Percentiles rank a stretch among this genome's conserved stretches.
phyloP scores from a whole-genome alignment of 371 early-diverging fungal genomes.

The Lichtheimia ornata region DNA sequence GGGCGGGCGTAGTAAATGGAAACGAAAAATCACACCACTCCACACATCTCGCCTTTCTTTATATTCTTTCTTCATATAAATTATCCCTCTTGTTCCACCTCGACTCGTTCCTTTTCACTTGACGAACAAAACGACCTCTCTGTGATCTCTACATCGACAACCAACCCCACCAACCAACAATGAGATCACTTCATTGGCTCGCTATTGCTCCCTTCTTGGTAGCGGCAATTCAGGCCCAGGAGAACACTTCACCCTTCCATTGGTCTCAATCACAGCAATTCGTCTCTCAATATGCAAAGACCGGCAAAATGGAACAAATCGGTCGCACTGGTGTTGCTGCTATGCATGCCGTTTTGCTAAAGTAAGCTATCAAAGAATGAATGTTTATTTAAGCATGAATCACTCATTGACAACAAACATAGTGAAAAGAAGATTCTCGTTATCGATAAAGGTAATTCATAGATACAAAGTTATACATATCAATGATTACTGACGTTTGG shows the following conservation, averaged over 20 bases:
- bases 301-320: conserved; percentile 47
- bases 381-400: not conserved
- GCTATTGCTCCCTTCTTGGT: conserved; percentile 10
- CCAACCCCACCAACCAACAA: not conserved
- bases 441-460: conserved; percentile 44
- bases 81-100: too few relatives aligned
- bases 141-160: not conserved
- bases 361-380: conserved; percentile 20
- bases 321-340: conserved; percentile 49
- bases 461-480: not conserved
- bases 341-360: conserved; percentile 48
- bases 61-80: too few relatives aligned
- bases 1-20: not conserved
- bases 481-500: not conserved
- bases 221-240: conserved; percentile 15
- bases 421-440: conserved; percentile 47
- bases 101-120: conserved; percentile 3
- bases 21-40: conserved; percentile 3
- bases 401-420: not conserved
- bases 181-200: conserved; percentile 14
- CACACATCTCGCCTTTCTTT: too few relatives aligned
- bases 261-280: conserved; percentile 39
- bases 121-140: not conserved
- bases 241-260: conserved; percentile 28
- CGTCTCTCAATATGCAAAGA: conserved; percentile 33